phyloP scores from a whole-genome alignment of 1,284 basidiomycete genomes.

The Fomes fomentarius region DNA sequence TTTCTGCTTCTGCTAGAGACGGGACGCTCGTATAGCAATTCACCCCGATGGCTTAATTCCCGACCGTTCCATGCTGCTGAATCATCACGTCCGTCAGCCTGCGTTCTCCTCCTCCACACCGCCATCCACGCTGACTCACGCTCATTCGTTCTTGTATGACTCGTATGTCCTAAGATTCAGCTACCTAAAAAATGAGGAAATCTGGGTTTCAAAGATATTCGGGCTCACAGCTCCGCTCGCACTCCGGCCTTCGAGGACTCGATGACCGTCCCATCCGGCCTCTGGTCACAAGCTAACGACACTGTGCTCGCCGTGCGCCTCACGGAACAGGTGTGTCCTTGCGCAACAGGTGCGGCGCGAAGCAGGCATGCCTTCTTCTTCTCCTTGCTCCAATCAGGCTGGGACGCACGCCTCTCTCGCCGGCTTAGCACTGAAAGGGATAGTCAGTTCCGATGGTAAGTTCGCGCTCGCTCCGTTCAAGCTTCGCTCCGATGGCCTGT shows the following conservation, averaged over 20 bases:
- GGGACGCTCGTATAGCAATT: no score
- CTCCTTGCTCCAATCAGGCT: background rate
- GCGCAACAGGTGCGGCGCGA: background rate
- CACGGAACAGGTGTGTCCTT: constrained; percentile 12
- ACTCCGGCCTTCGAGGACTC: background rate
- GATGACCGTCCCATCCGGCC: background rate
- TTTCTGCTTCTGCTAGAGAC: no score
- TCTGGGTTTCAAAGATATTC: constrained; percentile 1
- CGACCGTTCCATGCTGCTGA: constrained; percentile 4
- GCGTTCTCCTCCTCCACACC: background rate
- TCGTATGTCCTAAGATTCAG: background rate
- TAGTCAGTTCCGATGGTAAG: background rate
- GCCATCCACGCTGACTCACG: background rate
- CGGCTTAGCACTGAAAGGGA: background rate
- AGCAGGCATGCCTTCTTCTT: background rate
- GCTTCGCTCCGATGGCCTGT: background rate
- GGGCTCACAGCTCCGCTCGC: background rate
- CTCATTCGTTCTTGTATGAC: background rate
- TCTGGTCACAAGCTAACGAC: background rate
- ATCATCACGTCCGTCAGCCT: constrained; percentile 8
- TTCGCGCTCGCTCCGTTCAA: background rate
- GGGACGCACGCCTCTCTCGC: background rate
- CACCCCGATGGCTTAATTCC: background rate
- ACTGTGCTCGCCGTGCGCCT: constrained; percentile 14
- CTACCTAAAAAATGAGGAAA: background rate